Evolutionary conservation across 129 eudicot genomes (phyloP).

Genomic region (Cynara cardunculus): DNA sequence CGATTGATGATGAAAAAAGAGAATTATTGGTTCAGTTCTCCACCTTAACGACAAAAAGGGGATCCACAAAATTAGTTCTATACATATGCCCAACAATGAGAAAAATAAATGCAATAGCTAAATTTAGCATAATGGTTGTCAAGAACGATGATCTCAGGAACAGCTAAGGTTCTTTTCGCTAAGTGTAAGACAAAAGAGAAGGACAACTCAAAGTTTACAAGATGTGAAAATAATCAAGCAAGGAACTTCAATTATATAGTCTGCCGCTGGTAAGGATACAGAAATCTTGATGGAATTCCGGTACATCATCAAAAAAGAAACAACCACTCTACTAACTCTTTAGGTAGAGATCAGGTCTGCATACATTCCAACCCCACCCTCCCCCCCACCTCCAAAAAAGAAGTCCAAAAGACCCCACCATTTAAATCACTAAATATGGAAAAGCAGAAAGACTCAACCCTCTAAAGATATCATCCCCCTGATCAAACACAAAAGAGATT

Average conservation of each 20-base stretch:
- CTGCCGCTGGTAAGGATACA: not conserved
- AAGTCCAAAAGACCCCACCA: not conserved
- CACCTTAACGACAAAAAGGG: not conserved
- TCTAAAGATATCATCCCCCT: not conserved
- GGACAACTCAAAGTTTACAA: not conserved
- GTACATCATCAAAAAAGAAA: not conserved
- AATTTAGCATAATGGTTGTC: not conserved
- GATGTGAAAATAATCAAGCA: not conserved
- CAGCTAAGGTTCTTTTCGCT: not conserved
- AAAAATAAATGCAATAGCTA: not conserved
- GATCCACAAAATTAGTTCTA: not conserved
- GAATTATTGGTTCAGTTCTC: not conserved
- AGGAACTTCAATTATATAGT: not conserved
- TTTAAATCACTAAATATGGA: not conserved
- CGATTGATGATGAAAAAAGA: not conserved
- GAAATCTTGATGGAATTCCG: not conserved
- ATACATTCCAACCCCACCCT: too few relatives aligned
- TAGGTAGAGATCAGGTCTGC: not conserved
- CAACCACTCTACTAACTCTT: not conserved
- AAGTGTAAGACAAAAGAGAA: not conserved
- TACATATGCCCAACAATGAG: not conserved
- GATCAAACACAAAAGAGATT: not conserved
- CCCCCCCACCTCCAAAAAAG: too few relatives aligned
- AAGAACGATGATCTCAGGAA: not conserved
- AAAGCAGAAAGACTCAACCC: too few relatives aligned